Evolutionary conservation across 257 asterid genomes (phyloP), one percentile per base, ranked within the genome.

Genomic region (Schizonepeta tenuifolia): DNA sequence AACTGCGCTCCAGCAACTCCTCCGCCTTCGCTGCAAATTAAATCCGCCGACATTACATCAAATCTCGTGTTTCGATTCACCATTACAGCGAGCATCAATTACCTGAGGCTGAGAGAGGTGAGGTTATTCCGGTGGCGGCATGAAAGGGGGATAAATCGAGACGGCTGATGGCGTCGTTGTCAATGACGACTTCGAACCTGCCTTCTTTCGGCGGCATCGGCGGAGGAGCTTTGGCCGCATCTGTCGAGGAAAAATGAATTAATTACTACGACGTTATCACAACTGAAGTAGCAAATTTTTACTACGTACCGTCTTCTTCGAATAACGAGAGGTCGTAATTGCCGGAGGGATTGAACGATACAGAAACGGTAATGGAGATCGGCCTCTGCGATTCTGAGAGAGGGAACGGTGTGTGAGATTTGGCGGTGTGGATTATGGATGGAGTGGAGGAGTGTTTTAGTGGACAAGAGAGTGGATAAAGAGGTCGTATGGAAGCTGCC

Each of bases 341-440:
- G 9, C 97, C 96, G 1, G 95, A 82, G 9, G 97, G 96, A 85
- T 92, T 86, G 76, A 83, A 89, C 7, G 95, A 82, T n/a, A 91
- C 95, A 2, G 84, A 71, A 44, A 70, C 83, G 46, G 86, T 21
- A 73, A 80, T 70, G 18, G 85, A 31, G 71, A 78, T 75, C 10
- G 71, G 81, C 64, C 84, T 74, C 26, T 71, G 77, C 21, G n/a
- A 65, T 33, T 72, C 74, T 15, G 72, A 2, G 59, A 67, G 70
- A 2, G 79, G 46, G 60, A 62, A 24, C 0, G 49, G 43, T 33
- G 38, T 69, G 66, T 28, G 61, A 7, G 81, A 66, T 80, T 73
- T 83, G 79, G 75, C 49, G 77, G 77, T 66, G 75, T 81, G 84
- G 65, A 77, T 46, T 74, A 72, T 51, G 83, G 86, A 40, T 9